Base-by-base conservation (phyloP, 1,139 yeast genomes). In the Geotrichum candidum region DNA sequence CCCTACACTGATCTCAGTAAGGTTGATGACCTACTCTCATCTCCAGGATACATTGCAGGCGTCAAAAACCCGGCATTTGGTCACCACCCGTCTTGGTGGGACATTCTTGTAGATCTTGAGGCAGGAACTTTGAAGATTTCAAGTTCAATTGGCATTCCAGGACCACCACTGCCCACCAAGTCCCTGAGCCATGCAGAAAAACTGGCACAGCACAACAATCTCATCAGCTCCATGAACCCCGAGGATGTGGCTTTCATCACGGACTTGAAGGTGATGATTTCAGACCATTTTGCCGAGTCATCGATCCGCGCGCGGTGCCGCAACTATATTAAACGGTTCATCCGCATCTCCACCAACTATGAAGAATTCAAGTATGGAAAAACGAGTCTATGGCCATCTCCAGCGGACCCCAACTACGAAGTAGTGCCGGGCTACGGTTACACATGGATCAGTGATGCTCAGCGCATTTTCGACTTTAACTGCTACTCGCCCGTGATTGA, bases 1-100 rank as follows among this genome's bases (percentile, higher is more conserved):
- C 89, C 89, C 1, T 83, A 84, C 63, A 78, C 85, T 1, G 88
- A 85, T 68, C 81, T 85, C 31, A 82, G 86, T 46, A 84, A 84
- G 66, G 82, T 83, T 31, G 87, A 84, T 65, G 77, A 83, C 25
- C 73, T 85, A 66, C 79, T 82, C 64, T 75, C 77, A 63, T 81
- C 85, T 64, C 80, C 78, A 23, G 83, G 85, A 31, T 85, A 75
- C 70, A 76, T 85, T 68, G 89, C 88, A 3, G 89, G 89, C 11
- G 86, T 86, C 57, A 84, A 85, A 66, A 85, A 85, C 71, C 87
- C 88, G 13, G 84, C 86, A 61, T 85, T 85, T 74, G 84, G 83
- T 65, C 71, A 70, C 58, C 85, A 84, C 67, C 84, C 84, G 52
- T 77, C 76, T 13, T 76, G 80, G 77, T 85, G 87, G 87, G 89